These are phyloP conservation scores for Ophiostoma piceae DNA, from an alignment of 2,329 filamentous ascomycete species.

Conservation along the genomic window DNA sequence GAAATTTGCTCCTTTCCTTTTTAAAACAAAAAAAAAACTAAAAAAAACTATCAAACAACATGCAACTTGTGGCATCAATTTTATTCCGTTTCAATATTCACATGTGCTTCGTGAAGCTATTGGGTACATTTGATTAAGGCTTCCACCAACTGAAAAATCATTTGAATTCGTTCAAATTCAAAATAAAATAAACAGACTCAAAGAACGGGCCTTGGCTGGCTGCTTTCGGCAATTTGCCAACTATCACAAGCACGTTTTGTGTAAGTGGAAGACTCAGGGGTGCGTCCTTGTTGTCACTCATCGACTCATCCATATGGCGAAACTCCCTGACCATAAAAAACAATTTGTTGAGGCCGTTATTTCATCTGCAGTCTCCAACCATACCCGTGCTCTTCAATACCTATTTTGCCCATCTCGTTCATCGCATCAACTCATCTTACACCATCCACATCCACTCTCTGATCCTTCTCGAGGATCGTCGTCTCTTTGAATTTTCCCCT, in stretches of 20 bases:
- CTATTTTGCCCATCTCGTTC: not conserved
- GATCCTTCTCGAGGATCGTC: slow-evolving; percentile 2
- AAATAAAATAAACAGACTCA: not conserved
- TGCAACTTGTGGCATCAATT: too few species aligned
- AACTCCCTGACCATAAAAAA: not conserved
- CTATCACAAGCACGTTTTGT: slow-evolving; percentile 6
- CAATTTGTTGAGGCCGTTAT: not conserved
- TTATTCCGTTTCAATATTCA: too few species aligned
- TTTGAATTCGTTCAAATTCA: too few species aligned
- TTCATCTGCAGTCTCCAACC: not conserved
- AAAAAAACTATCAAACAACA: too few species aligned
- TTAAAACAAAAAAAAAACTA: too few species aligned
- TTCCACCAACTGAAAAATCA: too few species aligned
- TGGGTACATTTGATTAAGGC: too few species aligned
- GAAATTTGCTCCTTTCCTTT: too few species aligned
- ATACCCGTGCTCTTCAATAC: not conserved
- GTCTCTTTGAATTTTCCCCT: not conserved
- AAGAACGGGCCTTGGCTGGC: not conserved
- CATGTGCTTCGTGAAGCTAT: too few species aligned
- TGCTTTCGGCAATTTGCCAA: not conserved
- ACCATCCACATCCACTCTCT: not conserved
- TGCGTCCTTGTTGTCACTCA: not conserved
- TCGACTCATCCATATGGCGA: not conserved
- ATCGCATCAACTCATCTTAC: not conserved
- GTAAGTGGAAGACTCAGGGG: not conserved